These are phyloP conservation scores for Aspergillus sp. DNA, from an alignment of 2,329 filamentous ascomycete genomes.

Conservation along the genomic window DNA sequence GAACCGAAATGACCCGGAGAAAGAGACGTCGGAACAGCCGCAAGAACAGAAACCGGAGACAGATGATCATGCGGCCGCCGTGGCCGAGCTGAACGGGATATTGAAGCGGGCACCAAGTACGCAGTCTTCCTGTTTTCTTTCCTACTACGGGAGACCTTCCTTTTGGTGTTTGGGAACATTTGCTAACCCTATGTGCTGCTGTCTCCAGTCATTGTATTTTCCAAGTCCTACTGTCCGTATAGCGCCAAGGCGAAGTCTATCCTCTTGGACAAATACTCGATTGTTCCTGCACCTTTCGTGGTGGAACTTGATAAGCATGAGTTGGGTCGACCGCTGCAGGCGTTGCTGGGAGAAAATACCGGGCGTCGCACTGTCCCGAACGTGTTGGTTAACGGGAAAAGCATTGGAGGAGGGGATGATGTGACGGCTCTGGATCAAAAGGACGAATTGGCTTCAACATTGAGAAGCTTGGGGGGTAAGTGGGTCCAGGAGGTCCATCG, in stretches of 20 bases:
- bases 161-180: slow-evolving; percentile 2
- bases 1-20: slow-evolving; percentile 35
- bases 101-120: slow-evolving; percentile 81
- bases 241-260: slow-evolving; percentile 84
- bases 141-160: no score
- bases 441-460: slow-evolving; percentile 68
- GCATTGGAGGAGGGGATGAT: slow-evolving; percentile 88
- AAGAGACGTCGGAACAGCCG: slow-evolving; percentile 50
- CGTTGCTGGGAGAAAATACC: slow-evolving; percentile 69
- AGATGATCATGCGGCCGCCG: slow-evolving; percentile 49
- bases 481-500: slow-evolving; percentile 50
- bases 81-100: slow-evolving; percentile 73
- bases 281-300: slow-evolving; percentile 78
- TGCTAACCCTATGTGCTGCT: slow-evolving; percentile 4
- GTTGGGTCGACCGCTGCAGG: slow-evolving; percentile 72
- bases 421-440: slow-evolving; percentile 69
- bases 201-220: slow-evolving; percentile 82
- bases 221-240: slow-evolving; percentile 87
- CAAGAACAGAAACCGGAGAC: slow-evolving; percentile 57
- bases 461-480: slow-evolving; percentile 73
- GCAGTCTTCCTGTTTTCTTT: slow-evolving; percentile 28
- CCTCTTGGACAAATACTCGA: slow-evolving; percentile 79
- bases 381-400: slow-evolving; percentile 81
- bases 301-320: slow-evolving; percentile 87
- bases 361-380: slow-evolving; percentile 88